Base-by-base conservation (phyloP, 2,329 filamentous ascomycete species). In the Epicoccum nigrum region DNA sequence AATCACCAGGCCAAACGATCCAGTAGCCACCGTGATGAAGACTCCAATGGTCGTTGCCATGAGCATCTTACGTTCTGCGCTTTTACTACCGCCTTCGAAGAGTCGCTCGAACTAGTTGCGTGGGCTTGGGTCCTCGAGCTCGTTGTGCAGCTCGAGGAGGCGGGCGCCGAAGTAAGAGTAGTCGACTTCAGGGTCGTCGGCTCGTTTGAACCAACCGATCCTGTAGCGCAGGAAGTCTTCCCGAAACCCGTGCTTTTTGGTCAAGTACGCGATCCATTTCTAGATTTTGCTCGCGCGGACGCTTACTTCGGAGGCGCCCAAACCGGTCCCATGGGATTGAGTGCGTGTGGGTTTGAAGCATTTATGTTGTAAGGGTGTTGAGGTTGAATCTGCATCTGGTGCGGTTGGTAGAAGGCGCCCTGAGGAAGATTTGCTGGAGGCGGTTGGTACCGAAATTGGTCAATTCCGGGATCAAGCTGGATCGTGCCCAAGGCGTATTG, bases 31-130 rank as follows among this genome's bases (percentile, higher is more conserved):
- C 0, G 67, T 66, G 21, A 74, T 59, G 12, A 64, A 42, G 0
- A 72, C 65, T 1, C 69, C 67, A 30, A 62, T 51, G 39, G 70
- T 46, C 0, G 67, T 72, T 4, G 68, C 69, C 55, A 71, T 63
- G 47, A 72, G 61, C 52, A 70, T 62, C 46, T 69, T 66, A 17
- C 68, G 58, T 11, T 57, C 55, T 4, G 55, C 57, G 25, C 64
- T 71, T 48, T 38, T 71, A 38, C 16, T 35, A 12, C 31, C 41
- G 9, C 41, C 31, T 28, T 44, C 41, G 20, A 44, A 44, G 4
- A 44, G 31, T 27, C 31, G 21, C 31, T 35, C 41, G 16, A 71
- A 55, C 58, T 62, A 64, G 27, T 41, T 65, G 52, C 63, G 56
- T 8, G 67, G 60, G 7, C 45, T 59, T 7, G 68, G 64, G 17